phyloP scores from a whole-genome alignment of 139 green algal species.

The Volvox reticuliferus region DNA sequence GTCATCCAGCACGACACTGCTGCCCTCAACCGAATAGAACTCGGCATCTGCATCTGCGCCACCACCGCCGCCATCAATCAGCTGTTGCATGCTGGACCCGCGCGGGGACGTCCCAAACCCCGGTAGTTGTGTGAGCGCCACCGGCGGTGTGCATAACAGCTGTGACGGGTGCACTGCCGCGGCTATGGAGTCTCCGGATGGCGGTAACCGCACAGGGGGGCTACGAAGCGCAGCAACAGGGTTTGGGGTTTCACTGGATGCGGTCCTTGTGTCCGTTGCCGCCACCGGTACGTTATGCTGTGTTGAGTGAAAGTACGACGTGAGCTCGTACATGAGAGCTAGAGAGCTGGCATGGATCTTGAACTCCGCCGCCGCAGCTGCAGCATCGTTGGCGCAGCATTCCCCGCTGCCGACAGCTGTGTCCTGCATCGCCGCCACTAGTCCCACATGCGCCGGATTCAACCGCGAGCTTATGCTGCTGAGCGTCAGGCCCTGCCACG shows the following conservation, averaged over 20 bases:
- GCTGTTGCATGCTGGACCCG: conserved; percentile 19
- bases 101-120: not conserved
- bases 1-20: conserved; percentile 19
- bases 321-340: conserved; percentile 17
- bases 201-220: not conserved
- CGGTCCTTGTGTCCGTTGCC: not conserved
- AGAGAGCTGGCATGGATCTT: conserved; percentile 41
- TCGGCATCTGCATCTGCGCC: conserved; percentile 42
- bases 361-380: not conserved
- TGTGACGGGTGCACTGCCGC: too few relatives aligned
- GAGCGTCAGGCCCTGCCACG: conserved; percentile 27
- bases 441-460: not conserved
- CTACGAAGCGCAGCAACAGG: not conserved
- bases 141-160: too few relatives aligned
- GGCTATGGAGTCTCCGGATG: too few relatives aligned
- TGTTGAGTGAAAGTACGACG: not conserved
- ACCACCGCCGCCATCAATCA: not conserved
- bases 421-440: not conserved
- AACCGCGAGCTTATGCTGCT: not conserved
- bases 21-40: conserved; percentile 57
- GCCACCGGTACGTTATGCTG: not conserved
- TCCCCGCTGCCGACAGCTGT: not conserved
- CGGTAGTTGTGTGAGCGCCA: not conserved
- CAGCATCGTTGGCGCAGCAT: not conserved
- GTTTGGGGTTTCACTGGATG: too few relatives aligned